Conservation (phyloP, 129 eudicot species). For the Escallonia herrerae region DNA sequence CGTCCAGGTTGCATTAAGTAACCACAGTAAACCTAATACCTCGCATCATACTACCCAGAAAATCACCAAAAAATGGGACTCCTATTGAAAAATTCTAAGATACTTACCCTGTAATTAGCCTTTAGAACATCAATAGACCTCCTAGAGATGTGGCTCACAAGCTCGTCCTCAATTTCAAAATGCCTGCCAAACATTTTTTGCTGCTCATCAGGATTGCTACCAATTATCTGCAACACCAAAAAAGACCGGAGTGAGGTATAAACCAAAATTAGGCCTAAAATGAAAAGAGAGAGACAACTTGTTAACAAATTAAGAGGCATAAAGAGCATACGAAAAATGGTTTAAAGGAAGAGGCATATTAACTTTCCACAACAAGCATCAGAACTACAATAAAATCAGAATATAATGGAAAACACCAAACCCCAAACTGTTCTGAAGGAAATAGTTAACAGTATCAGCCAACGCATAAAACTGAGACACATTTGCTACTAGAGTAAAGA, state of each 20-base stretch:
- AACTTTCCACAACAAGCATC: too few relatives aligned
- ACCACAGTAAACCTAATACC: neutral
- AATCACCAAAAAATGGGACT: neutral
- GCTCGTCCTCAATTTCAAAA: slow-evolving; percentile 91
- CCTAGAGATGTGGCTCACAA: slow-evolving; percentile 85
- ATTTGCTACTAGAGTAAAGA: too few relatives aligned
- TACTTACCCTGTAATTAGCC: slow-evolving; percentile 70
- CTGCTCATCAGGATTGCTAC: slow-evolving; percentile 82
- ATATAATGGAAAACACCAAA: too few relatives aligned
- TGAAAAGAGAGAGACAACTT: too few relatives aligned
- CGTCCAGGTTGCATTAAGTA: neutral
- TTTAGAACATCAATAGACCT: slow-evolving; percentile 72
- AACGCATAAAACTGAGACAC: too few relatives aligned
- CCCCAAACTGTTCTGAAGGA: too few relatives aligned
- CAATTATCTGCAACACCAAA: slow-evolving; percentile 48
- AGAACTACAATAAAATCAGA: too few relatives aligned
- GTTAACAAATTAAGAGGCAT: too few relatives aligned
- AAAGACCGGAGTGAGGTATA: neutral
- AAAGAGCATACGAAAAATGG: too few relatives aligned
- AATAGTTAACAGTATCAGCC: too few relatives aligned
- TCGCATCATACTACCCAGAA: neutral
- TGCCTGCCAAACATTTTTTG: slow-evolving; percentile 95
- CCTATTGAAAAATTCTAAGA: neutral
- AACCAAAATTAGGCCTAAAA: neutral
- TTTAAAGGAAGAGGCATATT: too few relatives aligned